Evolutionary conservation across 2,329 filamentous ascomycete genomes (phyloP).

Genomic region (Didymella arachidicola): DNA sequence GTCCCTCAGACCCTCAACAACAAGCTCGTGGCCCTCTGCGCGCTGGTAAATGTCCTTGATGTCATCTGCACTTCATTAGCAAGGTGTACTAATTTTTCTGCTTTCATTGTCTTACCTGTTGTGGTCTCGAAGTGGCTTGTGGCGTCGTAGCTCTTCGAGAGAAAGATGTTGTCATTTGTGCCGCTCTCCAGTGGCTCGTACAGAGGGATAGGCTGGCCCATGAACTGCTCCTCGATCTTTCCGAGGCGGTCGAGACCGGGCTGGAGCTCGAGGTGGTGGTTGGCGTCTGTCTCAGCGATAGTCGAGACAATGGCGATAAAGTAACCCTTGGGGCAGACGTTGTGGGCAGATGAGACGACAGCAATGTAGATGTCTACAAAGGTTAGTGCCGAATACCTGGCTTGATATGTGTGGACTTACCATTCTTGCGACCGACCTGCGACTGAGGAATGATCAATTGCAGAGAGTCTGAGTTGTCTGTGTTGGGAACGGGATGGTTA

Average conservation of each 20-base stretch:
- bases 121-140: constrained; percentile 97
- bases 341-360: constrained; percentile 93
- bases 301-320: constrained; percentile 99
- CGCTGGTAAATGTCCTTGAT: constrained; percentile 92
- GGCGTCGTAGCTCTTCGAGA: constrained; percentile 98
- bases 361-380: constrained; percentile 90
- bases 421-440: constrained; percentile 95
- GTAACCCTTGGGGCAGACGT: constrained; percentile 98
- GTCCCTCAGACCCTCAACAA: constrained; percentile 86
- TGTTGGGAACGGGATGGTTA: constrained; percentile 91
- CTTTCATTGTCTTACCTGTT: constrained; percentile 60
- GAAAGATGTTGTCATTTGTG: constrained; percentile 87
- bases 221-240: constrained; percentile 95
- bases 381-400: constrained; percentile 15
- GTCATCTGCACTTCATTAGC: constrained; percentile 70
- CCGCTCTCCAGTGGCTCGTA: constrained; percentile 90
- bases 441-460: constrained; percentile 98
- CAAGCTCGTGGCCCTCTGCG: constrained; percentile 82
- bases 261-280: constrained; percentile 95
- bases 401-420: constrained; percentile 59
- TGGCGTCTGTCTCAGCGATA: constrained; percentile 88
- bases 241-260: constrained; percentile 92
- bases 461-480: constrained; percentile 84
- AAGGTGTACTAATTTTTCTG: neutral
- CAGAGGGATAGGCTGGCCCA: constrained; percentile 89